These are phyloP conservation scores for Cercospora zeae-maydis DNA, from an alignment of 2,329 filamentous ascomycete species.

Conservation along the genomic window DNA sequence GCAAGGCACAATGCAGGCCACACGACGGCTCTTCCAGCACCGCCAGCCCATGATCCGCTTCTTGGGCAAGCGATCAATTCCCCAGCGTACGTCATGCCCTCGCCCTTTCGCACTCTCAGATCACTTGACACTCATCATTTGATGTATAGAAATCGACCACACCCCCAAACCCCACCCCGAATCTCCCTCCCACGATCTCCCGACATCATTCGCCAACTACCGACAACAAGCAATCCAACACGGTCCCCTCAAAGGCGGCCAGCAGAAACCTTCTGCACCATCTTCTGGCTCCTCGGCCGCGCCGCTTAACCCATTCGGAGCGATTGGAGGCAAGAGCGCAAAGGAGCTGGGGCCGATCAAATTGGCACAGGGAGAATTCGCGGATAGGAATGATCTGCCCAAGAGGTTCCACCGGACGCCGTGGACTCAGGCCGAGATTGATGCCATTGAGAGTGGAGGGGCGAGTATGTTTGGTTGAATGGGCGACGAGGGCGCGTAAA, in stretches of 20 bases:
- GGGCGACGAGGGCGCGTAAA: neutral
- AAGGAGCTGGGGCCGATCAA: constrained; percentile 68
- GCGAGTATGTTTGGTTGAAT: constrained; percentile 52
- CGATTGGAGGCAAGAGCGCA: constrained; percentile 61
- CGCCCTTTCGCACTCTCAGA: neutral
- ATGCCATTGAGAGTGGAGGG: constrained; percentile 90
- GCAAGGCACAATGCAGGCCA: constrained; percentile 42
- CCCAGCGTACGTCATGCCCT: constrained; percentile 39
- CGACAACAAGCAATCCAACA: constrained; percentile 75
- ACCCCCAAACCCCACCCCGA: constrained; percentile 69
- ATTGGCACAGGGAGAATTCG: constrained; percentile 70
- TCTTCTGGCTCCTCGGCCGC: constrained; percentile 16
- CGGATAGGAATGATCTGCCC: constrained; percentile 86
- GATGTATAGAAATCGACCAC: constrained; percentile 65
- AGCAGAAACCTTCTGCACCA: constrained; percentile 17
- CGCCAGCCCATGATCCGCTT: constrained; percentile 53
- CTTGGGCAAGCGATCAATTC: constrained; percentile 47
- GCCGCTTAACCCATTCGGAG: constrained; percentile 33
- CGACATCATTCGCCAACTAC: constrained; percentile 70
- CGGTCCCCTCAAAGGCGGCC: constrained; percentile 57
- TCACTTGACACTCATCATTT: neutral
- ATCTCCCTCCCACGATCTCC: constrained; percentile 63
- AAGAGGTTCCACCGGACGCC: constrained; percentile 72
- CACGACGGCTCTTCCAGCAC: constrained; percentile 45
- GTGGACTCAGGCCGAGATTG: constrained; percentile 80